Base-by-base conservation (phyloP, 2,329 filamentous ascomycete genomes). In the Trichoderma atrobrunneum region DNA sequence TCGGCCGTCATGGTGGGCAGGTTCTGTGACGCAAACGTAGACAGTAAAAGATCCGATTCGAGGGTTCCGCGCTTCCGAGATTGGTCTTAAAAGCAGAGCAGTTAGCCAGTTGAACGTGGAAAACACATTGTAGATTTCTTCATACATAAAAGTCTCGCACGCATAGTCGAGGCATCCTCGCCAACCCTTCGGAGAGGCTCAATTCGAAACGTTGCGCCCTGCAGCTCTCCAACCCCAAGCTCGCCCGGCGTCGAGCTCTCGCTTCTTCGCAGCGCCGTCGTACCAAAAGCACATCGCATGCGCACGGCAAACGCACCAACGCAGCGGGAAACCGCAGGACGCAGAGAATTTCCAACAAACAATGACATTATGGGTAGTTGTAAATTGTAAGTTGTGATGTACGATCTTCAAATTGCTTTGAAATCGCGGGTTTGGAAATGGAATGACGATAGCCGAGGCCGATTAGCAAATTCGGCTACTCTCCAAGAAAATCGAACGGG, bases 51-150 rank as follows among this genome's bases (percentile, higher is more conserved):
- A 82, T 99, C 96, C 75, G 93, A 95, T 82, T 99, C 96, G 79
- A 98, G 91, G 76, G 93, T 98, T 77, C 96, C 96, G 80, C 96
- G 91, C 84, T 99, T 99, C 77, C 96, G 93, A 82, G 93, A 96
- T 85, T 99, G 96, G 85, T 99, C 95, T 98, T 63, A 16, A 4
- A 3, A 3, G 5, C 12, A n/a, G 6, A 16, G 57, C 1, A 8
- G 16, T 70, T 36, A 70, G 66, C 34, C 32, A 43, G 51, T 21
- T 39, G 39, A 48, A n/a, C 39, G 8, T 48, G 3, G 14, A 16
- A 16, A 48, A n/a, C 18, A 51, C n/a, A 51, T 21, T 10, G 18
- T n/a, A n/a, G n/a, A 21, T 21, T 21, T 21, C n/a, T 21, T 21
- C 91, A 36, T 81, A 90, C 88, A 89, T 28, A 90, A 86, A 79